These are phyloP conservation scores for Chimonanthus praecox DNA, from an alignment of 164 flowering plant species.

Conservation along the genomic window DNA sequence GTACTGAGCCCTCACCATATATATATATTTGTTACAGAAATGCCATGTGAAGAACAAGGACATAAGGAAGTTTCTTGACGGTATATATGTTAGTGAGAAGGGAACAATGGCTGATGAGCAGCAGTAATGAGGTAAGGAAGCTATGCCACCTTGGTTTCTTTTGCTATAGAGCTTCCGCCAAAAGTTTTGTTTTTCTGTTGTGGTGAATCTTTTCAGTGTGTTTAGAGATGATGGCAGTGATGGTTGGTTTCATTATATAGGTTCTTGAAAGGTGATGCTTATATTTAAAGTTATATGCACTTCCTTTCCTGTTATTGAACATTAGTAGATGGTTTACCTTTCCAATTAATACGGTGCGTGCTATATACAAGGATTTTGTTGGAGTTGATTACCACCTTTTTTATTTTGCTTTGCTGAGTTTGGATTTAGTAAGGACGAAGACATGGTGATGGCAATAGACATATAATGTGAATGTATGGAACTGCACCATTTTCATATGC, in stretches of 20 bases:
- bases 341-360: no score
- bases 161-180: background rate
- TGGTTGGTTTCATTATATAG: background rate
- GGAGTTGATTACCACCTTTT: no score
- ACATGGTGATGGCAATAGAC: no score
- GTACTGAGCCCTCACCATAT: background rate
- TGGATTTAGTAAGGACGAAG: no score
- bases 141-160: background rate
- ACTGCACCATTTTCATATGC: no score
- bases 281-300: no score
- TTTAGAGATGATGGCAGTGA: background rate
- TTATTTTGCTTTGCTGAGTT: no score
- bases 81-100: conserved; percentile 66
- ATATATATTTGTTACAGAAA: conserved; percentile 34
- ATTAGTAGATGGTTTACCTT: background rate
- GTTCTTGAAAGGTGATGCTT: background rate
- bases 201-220: background rate
- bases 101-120: conserved; percentile 41
- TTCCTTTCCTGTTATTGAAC: background rate
- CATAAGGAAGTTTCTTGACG: conserved; percentile 49
- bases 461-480: no score
- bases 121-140: conserved; percentile 13
- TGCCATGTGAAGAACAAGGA: conserved; percentile 54
- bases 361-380: no score
- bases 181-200: background rate